Evolutionary conservation across 768 basidiomycete genomes (phyloP).

Genomic region (Termitomyces titanicus): DNA sequence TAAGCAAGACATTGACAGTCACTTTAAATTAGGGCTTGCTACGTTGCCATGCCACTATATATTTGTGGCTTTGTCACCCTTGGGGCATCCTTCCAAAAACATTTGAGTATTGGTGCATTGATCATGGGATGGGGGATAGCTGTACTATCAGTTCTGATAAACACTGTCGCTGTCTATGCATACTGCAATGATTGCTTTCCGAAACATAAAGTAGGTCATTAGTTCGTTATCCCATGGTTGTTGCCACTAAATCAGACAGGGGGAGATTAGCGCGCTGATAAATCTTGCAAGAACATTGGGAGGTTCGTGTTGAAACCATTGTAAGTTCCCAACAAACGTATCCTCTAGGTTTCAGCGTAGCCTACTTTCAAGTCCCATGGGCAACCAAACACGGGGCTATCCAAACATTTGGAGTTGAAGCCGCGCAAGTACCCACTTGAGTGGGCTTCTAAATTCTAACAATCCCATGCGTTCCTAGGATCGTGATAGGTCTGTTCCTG

Average conservation of each 20-base stretch:
- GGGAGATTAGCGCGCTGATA: slow-evolving; percentile 54
- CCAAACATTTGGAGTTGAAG: slow-evolving; percentile 53
- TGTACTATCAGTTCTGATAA: slow-evolving; percentile 45
- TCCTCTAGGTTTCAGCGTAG: slow-evolving; percentile 43
- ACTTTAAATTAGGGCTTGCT: slow-evolving; percentile 44
- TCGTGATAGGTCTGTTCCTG: slow-evolving; percentile 46
- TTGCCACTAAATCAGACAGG: slow-evolving; percentile 20
- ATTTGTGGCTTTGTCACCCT: slow-evolving; percentile 50
- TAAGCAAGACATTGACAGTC: neutral
- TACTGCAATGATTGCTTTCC: slow-evolving; percentile 51
- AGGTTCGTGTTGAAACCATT: slow-evolving; percentile 19
- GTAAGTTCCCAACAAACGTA: neutral
- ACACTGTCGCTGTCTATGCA: slow-evolving; percentile 52
- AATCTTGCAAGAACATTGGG: slow-evolving; percentile 50
- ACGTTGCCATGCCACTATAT: slow-evolving; percentile 49
- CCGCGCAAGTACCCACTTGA: slow-evolving; percentile 33
- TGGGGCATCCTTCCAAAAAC: slow-evolving; percentile 46
- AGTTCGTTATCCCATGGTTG: neutral
- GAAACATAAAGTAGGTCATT: slow-evolving; percentile 29
- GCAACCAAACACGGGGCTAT: slow-evolving; percentile 47
- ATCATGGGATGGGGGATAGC: slow-evolving; percentile 62
- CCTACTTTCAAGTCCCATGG: slow-evolving; percentile 59
- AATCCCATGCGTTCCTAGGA: slow-evolving; percentile 19
- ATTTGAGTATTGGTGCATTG: slow-evolving; percentile 41
- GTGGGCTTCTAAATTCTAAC: neutral